Conservation (phyloP, 257 asterid genomes). For the Henckelia pumila region DNA sequence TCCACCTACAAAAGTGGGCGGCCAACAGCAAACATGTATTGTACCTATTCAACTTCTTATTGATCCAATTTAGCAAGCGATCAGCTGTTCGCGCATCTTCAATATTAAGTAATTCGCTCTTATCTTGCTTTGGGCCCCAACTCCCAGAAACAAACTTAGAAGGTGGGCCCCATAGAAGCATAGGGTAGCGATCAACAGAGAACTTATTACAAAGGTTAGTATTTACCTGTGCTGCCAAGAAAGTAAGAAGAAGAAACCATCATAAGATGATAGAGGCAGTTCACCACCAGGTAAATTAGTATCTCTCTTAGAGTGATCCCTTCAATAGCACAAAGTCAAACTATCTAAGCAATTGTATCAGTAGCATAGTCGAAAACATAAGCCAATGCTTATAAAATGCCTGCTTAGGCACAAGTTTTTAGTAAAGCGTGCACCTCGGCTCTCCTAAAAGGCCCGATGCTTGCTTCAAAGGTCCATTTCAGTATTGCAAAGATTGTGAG, state of each 20-base stretch:
- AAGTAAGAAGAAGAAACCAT: conserved; percentile 37
- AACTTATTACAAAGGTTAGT: conserved; percentile 77
- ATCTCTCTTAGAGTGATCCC: not conserved
- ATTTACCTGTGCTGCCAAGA: conserved; percentile 96
- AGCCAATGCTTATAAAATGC: not conserved
- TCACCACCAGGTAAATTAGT: conserved; percentile 3
- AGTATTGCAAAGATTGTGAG: not conserved
- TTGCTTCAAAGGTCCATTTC: not conserved
- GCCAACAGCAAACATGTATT: conserved; percentile 16
- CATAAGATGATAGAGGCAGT: conserved; percentile 20
- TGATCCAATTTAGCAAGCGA: conserved; percentile 72
- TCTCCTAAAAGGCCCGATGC: not conserved
- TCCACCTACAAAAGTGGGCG: conserved; percentile 8
- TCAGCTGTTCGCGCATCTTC: conserved; percentile 70
- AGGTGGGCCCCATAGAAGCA: conserved; percentile 87
- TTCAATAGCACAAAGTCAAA: not conserved
- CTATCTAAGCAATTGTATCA: not conserved
- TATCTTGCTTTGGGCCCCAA: conserved; percentile 66
- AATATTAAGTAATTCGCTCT: conserved; percentile 50
- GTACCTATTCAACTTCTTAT: conserved; percentile 73
- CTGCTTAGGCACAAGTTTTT: not conserved
- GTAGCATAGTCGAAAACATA: not conserved
- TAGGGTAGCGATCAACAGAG: conserved; percentile 72
- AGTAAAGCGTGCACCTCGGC: not conserved
- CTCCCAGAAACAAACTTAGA: conserved; percentile 70